These are phyloP conservation scores for Stagonosporopsis tanaceti DNA, from an alignment of 2,329 filamentous ascomycete genomes.

Conservation along the genomic window DNA sequence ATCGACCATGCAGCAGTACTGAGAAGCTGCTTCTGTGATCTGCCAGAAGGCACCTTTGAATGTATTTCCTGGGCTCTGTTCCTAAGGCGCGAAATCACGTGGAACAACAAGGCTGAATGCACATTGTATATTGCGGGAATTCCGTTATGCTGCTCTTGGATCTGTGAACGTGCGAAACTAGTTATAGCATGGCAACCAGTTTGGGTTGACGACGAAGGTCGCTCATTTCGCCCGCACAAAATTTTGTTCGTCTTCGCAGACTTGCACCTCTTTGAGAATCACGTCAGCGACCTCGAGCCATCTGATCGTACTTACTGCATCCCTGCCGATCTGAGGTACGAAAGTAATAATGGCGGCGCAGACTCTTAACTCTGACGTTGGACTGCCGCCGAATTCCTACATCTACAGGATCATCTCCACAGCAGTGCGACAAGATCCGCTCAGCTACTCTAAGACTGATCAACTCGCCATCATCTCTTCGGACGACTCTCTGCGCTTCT, in stretches of 20 bases:
- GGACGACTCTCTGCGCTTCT: conserved; percentile 72
- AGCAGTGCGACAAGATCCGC: conserved; percentile 39
- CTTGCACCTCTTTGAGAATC: background rate
- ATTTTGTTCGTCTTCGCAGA: conserved; percentile 14
- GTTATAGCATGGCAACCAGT: background rate
- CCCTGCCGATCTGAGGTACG: background rate
- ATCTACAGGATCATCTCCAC: conserved; percentile 51
- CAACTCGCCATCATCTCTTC: conserved; percentile 70
- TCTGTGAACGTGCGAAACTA: background rate
- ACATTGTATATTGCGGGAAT: background rate
- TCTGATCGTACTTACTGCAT: too few relatives aligned
- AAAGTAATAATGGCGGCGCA: conserved; percentile 29
- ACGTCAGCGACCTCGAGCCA: background rate
- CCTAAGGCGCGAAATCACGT: background rate
- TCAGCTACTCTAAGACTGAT: conserved; percentile 41
- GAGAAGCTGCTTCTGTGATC: background rate
- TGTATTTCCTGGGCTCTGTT: background rate
- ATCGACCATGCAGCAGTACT: background rate
- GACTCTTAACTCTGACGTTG: conserved; percentile 30
- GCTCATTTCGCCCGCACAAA: conserved; percentile 18
- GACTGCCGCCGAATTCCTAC: conserved; percentile 47
- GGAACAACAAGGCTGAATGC: background rate
- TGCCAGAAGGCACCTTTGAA: background rate
- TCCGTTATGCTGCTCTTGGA: too few relatives aligned
- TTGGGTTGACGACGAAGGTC: background rate